Evolutionary conservation across 2,329 filamentous ascomycete species (phyloP).

Genomic region (Fusarium stilboides): DNA sequence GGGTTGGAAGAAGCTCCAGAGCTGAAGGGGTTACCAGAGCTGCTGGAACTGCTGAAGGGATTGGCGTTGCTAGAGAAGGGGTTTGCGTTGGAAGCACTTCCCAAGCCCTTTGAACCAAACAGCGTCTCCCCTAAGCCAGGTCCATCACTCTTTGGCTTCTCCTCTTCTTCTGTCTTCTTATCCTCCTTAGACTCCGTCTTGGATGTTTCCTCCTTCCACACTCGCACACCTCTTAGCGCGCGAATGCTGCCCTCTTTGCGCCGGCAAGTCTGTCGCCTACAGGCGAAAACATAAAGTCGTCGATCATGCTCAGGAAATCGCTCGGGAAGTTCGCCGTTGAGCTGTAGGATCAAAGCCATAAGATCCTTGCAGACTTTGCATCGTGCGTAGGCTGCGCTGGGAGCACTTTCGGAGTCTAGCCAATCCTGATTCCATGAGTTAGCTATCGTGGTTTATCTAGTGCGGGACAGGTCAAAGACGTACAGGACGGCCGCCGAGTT

Average conservation of each 20-base stretch:
- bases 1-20: conserved; percentile 48
- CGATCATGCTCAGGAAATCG: conserved; percentile 89
- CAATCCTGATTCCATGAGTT: conserved; percentile 74
- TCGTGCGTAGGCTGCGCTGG: conserved; percentile 82
- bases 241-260: conserved; percentile 87
- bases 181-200: conserved; percentile 50
- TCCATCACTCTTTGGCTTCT: conserved; percentile 55
- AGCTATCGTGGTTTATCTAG: conserved; percentile 28
- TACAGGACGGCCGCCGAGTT: conserved; percentile 90
- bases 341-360: conserved; percentile 88
- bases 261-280: conserved; percentile 82
- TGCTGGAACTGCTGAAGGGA: conserved; percentile 61
- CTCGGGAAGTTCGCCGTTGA: conserved; percentile 91
- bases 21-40: conserved; percentile 53
- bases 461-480: conserved; percentile 52
- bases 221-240: conserved; percentile 77
- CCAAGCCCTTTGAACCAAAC: conserved; percentile 74
- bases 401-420: conserved; percentile 79
- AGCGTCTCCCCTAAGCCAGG: conserved; percentile 75
- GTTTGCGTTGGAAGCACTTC: conserved; percentile 62
- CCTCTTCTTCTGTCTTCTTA: conserved; percentile 54
- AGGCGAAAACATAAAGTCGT: conserved; percentile 88
- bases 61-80: conserved; percentile 72
- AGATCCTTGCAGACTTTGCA: conserved; percentile 90
- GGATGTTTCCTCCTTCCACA: conserved; percentile 60